Evolutionary conservation across 148 eudicot genomes (phyloP).

Genomic region (Persicaria tinctoria): DNA sequence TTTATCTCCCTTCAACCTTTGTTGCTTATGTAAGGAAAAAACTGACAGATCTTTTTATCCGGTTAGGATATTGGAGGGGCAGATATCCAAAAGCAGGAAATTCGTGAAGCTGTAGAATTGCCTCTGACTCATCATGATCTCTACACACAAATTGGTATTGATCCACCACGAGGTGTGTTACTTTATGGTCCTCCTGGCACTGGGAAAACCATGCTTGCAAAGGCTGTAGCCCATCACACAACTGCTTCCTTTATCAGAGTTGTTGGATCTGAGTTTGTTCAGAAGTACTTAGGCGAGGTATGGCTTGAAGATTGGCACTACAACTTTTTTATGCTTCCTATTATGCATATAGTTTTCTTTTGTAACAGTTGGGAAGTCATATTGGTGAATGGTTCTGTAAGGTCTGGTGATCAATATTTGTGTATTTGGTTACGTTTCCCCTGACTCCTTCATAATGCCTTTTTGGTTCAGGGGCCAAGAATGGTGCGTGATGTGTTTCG

Average conservation of each 20-base stretch:
- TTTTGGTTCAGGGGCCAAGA: constrained; percentile 58
- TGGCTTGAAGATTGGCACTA: constrained; percentile 4
- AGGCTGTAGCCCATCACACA: constrained; percentile 90
- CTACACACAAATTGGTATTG: constrained; percentile 23
- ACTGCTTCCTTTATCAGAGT: constrained; percentile 94
- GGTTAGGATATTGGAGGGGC: constrained; percentile 91
- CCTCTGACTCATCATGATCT: constrained; percentile 26
- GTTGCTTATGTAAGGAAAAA: not conserved
- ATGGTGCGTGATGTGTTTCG: constrained; percentile 99
- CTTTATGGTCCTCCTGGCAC: constrained; percentile 20
- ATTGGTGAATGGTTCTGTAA: not conserved
- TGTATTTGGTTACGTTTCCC: not conserved
- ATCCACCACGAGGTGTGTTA: constrained; percentile 24
- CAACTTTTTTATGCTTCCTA: not conserved
- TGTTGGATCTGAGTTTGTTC: constrained; percentile 94
- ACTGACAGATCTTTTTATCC: not conserved
- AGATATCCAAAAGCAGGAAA: constrained; percentile 94
- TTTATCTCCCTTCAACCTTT: constrained; percentile 4
- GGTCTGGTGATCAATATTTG: not conserved
- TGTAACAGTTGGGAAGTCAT: not conserved
- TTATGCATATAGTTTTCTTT: not conserved
- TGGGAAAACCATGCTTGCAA: constrained; percentile 32
- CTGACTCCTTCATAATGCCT: not conserved
- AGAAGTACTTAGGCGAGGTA: constrained; percentile 94
- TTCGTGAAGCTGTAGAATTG: constrained; percentile 42